Percentiles rank a stretch among this genome's conserved stretches.
Conservation (phyloP, 2,329 filamentous ascomycete genomes). For the Ascosphaera pollenicola region DNA sequence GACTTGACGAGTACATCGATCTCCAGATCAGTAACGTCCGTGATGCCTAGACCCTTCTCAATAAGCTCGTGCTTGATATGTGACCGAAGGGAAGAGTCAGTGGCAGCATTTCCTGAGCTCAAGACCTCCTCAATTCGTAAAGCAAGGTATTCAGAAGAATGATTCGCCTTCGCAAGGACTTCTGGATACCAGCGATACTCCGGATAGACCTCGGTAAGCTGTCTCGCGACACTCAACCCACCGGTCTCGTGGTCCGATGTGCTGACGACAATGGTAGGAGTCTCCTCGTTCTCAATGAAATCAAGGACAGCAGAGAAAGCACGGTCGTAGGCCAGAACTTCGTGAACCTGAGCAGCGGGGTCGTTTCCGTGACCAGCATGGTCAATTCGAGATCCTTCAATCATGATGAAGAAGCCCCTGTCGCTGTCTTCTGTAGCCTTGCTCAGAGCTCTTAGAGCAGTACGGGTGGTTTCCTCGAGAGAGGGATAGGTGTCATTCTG, state of each 20-base stretch:
- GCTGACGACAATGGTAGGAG: constrained; percentile 55
- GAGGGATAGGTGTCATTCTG: constrained; percentile 67
- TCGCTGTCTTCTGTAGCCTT: constrained; percentile 65
- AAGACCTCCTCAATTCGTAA: constrained; percentile 40
- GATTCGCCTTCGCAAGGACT: constrained; percentile 58
- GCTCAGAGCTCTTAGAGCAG: constrained; percentile 57
- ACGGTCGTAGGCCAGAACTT: constrained; percentile 87
- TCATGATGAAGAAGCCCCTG: constrained; percentile 96
- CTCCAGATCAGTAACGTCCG: constrained; percentile 49
- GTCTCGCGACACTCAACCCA: constrained; percentile 61
- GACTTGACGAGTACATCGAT: constrained; percentile 40
- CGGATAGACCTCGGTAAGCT: constrained; percentile 39
- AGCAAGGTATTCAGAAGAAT: constrained; percentile 49
- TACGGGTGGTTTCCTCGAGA: constrained; percentile 72
- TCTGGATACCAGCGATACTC: constrained; percentile 62
- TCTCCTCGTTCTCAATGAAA: constrained; percentile 54
- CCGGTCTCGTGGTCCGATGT: constrained; percentile 97
- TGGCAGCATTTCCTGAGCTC: constrained; percentile 8
- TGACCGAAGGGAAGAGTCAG: constrained; percentile 26
- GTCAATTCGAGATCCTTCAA: constrained; percentile 89
- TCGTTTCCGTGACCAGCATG: constrained; percentile 80
- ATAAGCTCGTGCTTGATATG: constrained; percentile 53
- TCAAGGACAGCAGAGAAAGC: constrained; percentile 65
- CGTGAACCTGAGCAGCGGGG: constrained; percentile 63
- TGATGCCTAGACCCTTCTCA: constrained; percentile 49